These are phyloP conservation scores for Stachybotrys elegans DNA, from an alignment of 2,329 filamentous ascomycete genomes.

Conservation along the genomic window DNA sequence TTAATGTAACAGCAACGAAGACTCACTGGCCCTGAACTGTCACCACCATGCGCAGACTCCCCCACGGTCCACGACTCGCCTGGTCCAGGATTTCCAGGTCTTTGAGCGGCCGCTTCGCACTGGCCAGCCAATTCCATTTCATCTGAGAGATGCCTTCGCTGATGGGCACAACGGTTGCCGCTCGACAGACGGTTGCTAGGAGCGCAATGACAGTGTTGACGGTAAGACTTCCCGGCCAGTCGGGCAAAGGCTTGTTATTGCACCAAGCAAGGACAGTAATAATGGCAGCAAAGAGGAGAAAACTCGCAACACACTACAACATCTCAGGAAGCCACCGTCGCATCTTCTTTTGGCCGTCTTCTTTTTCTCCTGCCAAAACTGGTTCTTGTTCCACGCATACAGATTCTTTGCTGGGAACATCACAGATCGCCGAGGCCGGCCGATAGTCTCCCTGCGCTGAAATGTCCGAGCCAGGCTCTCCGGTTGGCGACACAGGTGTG, in stretches of 20 bases:
- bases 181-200: conserved; percentile 17
- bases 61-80: conserved; percentile 13
- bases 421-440: no score
- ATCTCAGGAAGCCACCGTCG: not conserved
- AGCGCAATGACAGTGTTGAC: conserved; percentile 22
- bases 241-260: conserved; percentile 16
- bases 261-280: conserved; percentile 6
- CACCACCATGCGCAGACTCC: conserved; percentile 8
- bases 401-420: no score
- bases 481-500: no score
- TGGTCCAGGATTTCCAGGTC: conserved; percentile 12
- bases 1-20: not conserved
- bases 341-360: no score
- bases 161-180: conserved; percentile 16
- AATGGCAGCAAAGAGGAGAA: conserved; percentile 13
- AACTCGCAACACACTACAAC: not conserved
- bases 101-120: conserved; percentile 6
- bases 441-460: no score
- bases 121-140: conserved; percentile 13
- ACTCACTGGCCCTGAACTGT: not conserved
- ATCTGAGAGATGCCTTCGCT: conserved; percentile 16
- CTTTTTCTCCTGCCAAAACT: no score
- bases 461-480: no score
- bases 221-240: conserved; percentile 16
- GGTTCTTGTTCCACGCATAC: no score